These are phyloP conservation scores for Ceratocystiopsis minuta DNA, from an alignment of 2,329 filamentous ascomycete genomes.

Conservation along the genomic window DNA sequence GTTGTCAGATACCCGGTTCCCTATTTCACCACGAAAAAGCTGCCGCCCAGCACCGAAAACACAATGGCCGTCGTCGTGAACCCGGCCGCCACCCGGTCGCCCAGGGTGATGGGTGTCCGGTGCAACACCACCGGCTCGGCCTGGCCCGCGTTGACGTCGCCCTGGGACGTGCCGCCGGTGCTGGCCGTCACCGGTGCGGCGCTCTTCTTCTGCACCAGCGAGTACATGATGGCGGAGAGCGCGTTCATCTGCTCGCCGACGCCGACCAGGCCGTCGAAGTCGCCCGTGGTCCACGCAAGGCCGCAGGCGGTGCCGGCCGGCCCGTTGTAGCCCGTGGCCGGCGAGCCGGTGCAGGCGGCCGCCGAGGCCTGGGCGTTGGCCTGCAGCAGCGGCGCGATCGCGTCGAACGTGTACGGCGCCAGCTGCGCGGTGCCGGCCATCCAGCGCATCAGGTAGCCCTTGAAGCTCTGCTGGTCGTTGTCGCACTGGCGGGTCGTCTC, in stretches of 20 bases:
- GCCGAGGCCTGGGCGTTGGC: slow-evolving; percentile 35
- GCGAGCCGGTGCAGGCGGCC: slow-evolving; percentile 28
- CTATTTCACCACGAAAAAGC: slow-evolving; percentile 28
- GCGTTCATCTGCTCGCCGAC: slow-evolving; percentile 56
- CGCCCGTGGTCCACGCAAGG: slow-evolving; percentile 39
- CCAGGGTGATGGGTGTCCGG: slow-evolving; percentile 24
- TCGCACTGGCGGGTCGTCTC: slow-evolving; percentile 45
- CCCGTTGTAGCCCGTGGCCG: slow-evolving; percentile 28
- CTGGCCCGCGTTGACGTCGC: slow-evolving; percentile 29
- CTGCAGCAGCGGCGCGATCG: slow-evolving; percentile 32
- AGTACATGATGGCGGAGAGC: slow-evolving; percentile 43
- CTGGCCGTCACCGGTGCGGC: slow-evolving; percentile 27
- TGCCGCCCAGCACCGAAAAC: slow-evolving; percentile 30
- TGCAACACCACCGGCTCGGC: slow-evolving; percentile 10
- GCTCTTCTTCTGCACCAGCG: slow-evolving; percentile 27
- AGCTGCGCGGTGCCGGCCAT: slow-evolving; percentile 36
- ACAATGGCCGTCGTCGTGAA: slow-evolving; percentile 34
- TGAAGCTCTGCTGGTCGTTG: slow-evolving; percentile 56
- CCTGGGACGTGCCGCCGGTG: slow-evolving; percentile 41
- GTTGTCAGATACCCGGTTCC: not conserved
- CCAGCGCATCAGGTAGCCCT: slow-evolving; percentile 57
- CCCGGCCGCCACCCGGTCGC: slow-evolving; percentile 36
- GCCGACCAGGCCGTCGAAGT: slow-evolving; percentile 41
- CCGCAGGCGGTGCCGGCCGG: slow-evolving; percentile 44
- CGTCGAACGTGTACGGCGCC: slow-evolving; percentile 31